Evolutionary conservation across 352 stramenopile species (phyloP), one percentile per base, ranked within the genome.

Genomic region (Globisporangium polare): DNA sequence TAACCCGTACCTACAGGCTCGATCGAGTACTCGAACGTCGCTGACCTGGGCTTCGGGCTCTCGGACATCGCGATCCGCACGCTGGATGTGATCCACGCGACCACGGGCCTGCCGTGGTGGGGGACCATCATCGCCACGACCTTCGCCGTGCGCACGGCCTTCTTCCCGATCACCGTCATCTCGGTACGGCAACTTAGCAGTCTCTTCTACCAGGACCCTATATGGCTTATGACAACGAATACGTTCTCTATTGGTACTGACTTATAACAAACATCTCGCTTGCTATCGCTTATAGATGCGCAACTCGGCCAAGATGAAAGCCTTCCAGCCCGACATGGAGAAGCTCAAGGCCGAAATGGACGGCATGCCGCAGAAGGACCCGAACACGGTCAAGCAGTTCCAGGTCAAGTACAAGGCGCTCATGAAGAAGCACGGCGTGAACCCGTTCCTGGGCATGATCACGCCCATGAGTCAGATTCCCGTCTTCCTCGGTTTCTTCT

Each of bases 91-190:
- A 78, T 94, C 53, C 89, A 96, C 62, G 54, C 71, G 26, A 91
- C 83, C 17, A 92, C 87, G 20, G 85, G 83, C n/a, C 62, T 96
- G 42, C 86, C 86, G 24, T 96, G 87, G 89, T 96, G 87, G 89
- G 83, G 80, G 18, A 95, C 89, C 3, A 89, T 96, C 62, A 76
- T 93, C 17, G 83, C 76, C 15, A 90, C 84, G 42, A 95, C 86
- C n/a, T 66, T 96, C 62, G 71, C 73, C 18, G 80, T 92, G 42
- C 86, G 89, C 51, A 82, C 74, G 20, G 71, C 65, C 26, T 83
- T 94, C 57, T 79, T 96, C 45, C 88, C 87, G 13, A 71, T 96
- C 59, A 89, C 80, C 22, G 61, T 94, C 69, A 75, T 87, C 68
- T 91, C 82, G 75, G 82, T 95, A 70, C 35, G 81, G 13, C 8